A percentile compares a stretch with the other conserved stretches of the same genome.
phyloP scores from a whole-genome alignment of 768 basidiomycete species.

The Mycena olivaceomarginata region DNA sequence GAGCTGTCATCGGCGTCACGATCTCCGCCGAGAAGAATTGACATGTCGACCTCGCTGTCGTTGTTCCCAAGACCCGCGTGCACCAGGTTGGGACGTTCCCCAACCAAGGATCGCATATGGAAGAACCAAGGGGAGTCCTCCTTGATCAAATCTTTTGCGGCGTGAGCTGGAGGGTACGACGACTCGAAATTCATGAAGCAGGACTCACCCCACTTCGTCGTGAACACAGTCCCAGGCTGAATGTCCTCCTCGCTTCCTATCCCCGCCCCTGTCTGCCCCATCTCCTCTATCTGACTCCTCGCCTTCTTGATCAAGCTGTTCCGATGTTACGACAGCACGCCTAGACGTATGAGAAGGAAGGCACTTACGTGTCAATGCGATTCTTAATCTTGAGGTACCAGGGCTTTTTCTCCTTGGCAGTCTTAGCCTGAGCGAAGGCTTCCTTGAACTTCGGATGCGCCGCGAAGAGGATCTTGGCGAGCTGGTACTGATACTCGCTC shows the following conservation, averaged over 20 bases:
- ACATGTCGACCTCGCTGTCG: neutral
- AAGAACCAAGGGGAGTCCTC: conserved; percentile 20
- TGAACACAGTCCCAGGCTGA: neutral
- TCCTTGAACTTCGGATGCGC: no score
- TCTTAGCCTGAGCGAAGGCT: no score
- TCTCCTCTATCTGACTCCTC: neutral
- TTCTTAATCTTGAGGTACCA: no score
- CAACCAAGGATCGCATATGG: conserved; percentile 2
- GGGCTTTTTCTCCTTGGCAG: no score
- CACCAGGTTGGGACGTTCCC: conserved; percentile 2
- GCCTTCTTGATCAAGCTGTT: neutral
- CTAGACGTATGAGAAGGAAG: no score
- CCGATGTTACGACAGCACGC: no score
- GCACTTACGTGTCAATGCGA: no score
- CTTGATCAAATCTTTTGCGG: neutral
- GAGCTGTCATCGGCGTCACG: conserved; percentile 4
- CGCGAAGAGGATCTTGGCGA: no score
- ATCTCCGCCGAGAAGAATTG: neutral
- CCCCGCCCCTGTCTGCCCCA: conserved; percentile 14
- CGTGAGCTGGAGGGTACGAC: neutral
- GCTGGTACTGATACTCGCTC: no score
- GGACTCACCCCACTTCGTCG: conserved; percentile 12
- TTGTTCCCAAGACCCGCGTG: neutral
- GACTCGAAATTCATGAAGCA: no score
- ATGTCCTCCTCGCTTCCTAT: neutral